A percentile compares a stretch with the other conserved stretches of the same genome.
These are phyloP conservation scores for Rhynchospora pubera DNA, from an alignment of 176 grass and related monocot species.

Conservation along the genomic window DNA sequence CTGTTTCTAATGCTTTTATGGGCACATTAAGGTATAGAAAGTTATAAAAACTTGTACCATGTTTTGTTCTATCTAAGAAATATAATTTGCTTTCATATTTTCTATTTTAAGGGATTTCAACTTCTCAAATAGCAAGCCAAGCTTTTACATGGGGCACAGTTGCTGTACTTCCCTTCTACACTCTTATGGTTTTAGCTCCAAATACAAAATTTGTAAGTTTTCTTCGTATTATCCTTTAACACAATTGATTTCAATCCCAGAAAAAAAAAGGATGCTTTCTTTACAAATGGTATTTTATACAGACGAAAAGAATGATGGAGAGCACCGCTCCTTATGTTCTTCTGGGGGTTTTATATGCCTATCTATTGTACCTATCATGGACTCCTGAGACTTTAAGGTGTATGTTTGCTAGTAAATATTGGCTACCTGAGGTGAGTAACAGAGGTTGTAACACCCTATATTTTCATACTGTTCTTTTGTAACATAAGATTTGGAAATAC, in stretches of 20 bases:
- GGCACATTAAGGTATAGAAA: neutral
- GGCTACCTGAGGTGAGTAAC: conserved; percentile 67
- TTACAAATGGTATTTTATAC: neutral
- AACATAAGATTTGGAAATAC: neutral
- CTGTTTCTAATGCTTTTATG: neutral
- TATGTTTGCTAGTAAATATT: conserved; percentile 97
- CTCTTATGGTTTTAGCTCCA: conserved; percentile 91
- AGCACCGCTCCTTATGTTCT: conserved; percentile 69
- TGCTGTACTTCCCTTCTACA: conserved; percentile 93
- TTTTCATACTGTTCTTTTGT: neutral
- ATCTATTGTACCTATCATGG: conserved; percentile 88
- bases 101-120: conserved; percentile 47
- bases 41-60: neutral
- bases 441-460: neutral
- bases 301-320: conserved; percentile 79
- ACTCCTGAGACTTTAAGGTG: conserved; percentile 61
- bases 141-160: conserved; percentile 85
- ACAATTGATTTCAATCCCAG: neutral
- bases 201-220: conserved; percentile 65
- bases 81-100: neutral
- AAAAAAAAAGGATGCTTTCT: neutral
- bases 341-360: conserved; percentile 68
- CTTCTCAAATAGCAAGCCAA: conserved; percentile 68
- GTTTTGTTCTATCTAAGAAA: conserved; percentile 4
- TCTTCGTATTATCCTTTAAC: neutral